Evolutionary conservation across 768 basidiomycete genomes (phyloP).

Genomic region (Russula foetens): DNA sequence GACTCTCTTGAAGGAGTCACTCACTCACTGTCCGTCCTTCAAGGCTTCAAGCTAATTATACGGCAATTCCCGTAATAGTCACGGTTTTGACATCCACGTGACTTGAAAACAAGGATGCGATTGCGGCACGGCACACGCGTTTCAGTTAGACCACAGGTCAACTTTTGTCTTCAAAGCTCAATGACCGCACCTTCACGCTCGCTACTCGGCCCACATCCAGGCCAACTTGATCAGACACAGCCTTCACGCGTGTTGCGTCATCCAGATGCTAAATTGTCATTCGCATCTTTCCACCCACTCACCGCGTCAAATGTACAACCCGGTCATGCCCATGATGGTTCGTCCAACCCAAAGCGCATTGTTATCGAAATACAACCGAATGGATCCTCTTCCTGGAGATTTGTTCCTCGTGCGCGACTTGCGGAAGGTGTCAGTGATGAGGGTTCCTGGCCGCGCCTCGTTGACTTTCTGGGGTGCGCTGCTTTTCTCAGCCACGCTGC

Average conservation of each 20-base stretch:
- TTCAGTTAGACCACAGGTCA: not conserved
- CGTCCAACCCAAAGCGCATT: slow-evolving; percentile 56
- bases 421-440: slow-evolving; percentile 55
- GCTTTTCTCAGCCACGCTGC: not conserved
- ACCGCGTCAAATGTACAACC: slow-evolving; percentile 30
- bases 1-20: not conserved
- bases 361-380: slow-evolving; percentile 56
- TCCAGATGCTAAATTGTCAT: slow-evolving; percentile 51
- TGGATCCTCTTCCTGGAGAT: slow-evolving; percentile 58
- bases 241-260: slow-evolving; percentile 50
- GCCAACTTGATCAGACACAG: slow-evolving; percentile 58
- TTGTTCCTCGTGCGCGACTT: slow-evolving; percentile 60
- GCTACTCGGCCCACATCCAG: slow-evolving; percentile 43
- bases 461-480: slow-evolving; percentile 64
- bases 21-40: no score
- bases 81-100: not conserved
- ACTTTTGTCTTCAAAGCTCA: not conserved
- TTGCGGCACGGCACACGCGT: not conserved
- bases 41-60: no score
- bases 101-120: not conserved
- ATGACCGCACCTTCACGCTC: slow-evolving; percentile 10
- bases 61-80: not conserved
- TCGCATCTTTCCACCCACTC: slow-evolving; percentile 67
- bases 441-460: slow-evolving; percentile 59
- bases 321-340: slow-evolving; percentile 29